A percentile compares a stretch with the other conserved stretches of the same genome.
Evolutionary conservation across 805 yeast species (phyloP).

Genomic region (Yarrowia sp.): DNA sequence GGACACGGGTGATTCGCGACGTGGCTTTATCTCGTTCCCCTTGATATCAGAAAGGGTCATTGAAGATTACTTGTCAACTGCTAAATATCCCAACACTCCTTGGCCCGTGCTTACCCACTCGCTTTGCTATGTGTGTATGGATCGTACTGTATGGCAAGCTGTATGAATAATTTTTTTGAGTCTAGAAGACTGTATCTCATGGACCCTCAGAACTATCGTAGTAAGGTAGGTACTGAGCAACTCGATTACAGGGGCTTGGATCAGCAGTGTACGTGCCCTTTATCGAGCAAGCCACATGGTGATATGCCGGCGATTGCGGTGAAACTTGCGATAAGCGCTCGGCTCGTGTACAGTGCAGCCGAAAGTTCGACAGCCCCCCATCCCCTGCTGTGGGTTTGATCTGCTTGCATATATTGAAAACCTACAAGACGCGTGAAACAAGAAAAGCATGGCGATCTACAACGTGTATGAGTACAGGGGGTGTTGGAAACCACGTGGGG

Average conservation of each 20-base stretch:
- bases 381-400: background rate
- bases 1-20: no score
- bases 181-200: background rate
- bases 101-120: background rate
- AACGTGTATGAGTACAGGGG: background rate
- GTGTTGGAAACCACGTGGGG: background rate
- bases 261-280: background rate
- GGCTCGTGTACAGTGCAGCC: background rate
- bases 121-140: background rate
- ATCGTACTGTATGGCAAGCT: background rate
- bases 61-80: no score
- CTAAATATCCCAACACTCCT: no score
- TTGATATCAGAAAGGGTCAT: no score
- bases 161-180: background rate
- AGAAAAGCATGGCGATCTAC: background rate
- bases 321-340: background rate
- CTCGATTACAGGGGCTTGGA: background rate
- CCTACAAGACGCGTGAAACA: background rate
- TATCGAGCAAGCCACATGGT: background rate
- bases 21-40: no score
- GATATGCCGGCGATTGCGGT: background rate
- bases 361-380: background rate
- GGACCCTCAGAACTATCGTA: no score
- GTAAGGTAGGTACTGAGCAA: background rate
- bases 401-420: conserved; percentile 5